Evolutionary conservation across 2,329 filamentous ascomycete genomes (phyloP).

Genomic region (Hypoxylon sp.): DNA sequence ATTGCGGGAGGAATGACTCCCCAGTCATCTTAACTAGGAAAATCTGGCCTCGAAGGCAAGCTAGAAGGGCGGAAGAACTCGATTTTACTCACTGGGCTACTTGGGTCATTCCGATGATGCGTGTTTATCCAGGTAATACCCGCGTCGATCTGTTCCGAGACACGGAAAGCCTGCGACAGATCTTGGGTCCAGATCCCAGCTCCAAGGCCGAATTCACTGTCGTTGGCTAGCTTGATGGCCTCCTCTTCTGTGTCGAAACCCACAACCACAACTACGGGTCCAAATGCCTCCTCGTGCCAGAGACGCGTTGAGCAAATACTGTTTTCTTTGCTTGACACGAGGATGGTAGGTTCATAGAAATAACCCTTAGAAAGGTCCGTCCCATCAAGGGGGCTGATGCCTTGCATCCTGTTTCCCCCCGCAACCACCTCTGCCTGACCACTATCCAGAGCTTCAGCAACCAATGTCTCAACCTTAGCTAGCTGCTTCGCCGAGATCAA

Average conservation of each 20-base stretch:
- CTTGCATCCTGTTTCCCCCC: constrained; percentile 66
- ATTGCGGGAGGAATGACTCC: background rate
- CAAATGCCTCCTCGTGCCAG: constrained; percentile 86
- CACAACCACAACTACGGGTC: constrained; percentile 81
- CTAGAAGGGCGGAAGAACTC: background rate
- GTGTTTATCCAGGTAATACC: constrained; percentile 73
- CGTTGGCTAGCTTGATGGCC: constrained; percentile 79
- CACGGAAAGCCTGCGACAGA: constrained; percentile 79
- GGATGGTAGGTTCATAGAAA: constrained; percentile 85
- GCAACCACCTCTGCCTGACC: constrained; percentile 56
- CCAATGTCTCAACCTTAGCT: constrained; percentile 76
- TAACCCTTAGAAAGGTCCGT: constrained; percentile 72
- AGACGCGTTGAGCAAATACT: constrained; percentile 80
- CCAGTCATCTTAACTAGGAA: background rate
- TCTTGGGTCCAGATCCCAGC: constrained; percentile 83
- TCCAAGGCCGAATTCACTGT: constrained; percentile 81
- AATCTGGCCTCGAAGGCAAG: no score
- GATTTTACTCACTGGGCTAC: constrained; percentile 64
- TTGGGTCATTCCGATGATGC: constrained; percentile 80
- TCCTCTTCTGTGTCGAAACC: constrained; percentile 83
- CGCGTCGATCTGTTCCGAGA: constrained; percentile 78
- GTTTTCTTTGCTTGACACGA: constrained; percentile 68
- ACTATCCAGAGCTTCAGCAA: constrained; percentile 72
- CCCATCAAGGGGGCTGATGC: constrained; percentile 64
- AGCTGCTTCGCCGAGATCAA: constrained; percentile 75